These are phyloP conservation scores for Astragalus membranaceus DNA, from an alignment of 306 rosid species.

Conservation along the genomic window DNA sequence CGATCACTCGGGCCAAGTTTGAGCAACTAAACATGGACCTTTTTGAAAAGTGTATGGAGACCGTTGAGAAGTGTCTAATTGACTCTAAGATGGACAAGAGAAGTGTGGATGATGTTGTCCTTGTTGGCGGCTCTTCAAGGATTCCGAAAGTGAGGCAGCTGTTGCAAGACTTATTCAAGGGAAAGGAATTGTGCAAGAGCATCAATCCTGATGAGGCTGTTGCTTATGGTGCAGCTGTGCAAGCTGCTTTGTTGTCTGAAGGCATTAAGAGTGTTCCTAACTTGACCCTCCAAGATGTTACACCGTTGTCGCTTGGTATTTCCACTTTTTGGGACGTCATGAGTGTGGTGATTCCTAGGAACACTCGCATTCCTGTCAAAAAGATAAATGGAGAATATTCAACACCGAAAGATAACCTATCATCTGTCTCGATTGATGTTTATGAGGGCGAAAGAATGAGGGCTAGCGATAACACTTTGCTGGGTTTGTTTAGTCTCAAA, in stretches of 20 bases:
- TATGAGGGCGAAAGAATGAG: slow-evolving; percentile 48
- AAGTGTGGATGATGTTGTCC: not conserved
- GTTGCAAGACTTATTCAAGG: not conserved
- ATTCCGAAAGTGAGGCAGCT: not conserved
- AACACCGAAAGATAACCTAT: slow-evolving; percentile 28
- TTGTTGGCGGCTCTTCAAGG: slow-evolving; percentile 7
- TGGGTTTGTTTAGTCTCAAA: slow-evolving; percentile 17
- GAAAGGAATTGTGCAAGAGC: not conserved
- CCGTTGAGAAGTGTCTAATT: not conserved
- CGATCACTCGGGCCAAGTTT: not conserved
- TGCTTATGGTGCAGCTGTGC: not conserved
- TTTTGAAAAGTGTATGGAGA: not conserved
- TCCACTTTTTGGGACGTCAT: not conserved
- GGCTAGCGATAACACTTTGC: slow-evolving; percentile 32
- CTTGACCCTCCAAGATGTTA: not conserved
- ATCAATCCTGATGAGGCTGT: slow-evolving; percentile 14
- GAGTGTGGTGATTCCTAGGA: slow-evolving; percentile 39
- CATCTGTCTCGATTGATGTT: not conserved
- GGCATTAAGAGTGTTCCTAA: not conserved
- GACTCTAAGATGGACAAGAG: not conserved
- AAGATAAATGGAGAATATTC: not conserved
- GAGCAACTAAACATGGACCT: not conserved
- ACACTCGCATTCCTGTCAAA: slow-evolving; percentile 34
- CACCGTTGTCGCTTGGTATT: not conserved
- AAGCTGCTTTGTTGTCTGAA: not conserved